Evolutionary conservation across 345 rosid species (phyloP).

Genomic region (Populus davidiana): DNA sequence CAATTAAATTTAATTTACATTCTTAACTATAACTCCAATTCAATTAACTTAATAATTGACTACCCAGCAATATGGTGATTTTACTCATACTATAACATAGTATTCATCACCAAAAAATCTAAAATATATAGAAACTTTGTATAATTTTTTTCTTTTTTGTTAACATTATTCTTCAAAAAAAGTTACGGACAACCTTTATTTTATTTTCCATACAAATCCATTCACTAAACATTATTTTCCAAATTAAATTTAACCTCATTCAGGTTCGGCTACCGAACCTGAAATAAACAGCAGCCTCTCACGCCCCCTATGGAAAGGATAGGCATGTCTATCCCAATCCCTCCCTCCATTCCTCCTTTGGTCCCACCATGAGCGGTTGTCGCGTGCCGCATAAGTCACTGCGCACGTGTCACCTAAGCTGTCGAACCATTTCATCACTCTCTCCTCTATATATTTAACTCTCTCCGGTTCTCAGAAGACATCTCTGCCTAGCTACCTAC

Average conservation of each 20-base stretch:
- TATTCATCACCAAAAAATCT: too few species aligned
- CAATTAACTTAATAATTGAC: too few species aligned
- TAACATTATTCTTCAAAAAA: too few species aligned
- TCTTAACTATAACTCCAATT: too few species aligned
- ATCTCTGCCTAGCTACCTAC: neutral
- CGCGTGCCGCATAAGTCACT: constrained; percentile 51
- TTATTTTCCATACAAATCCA: too few species aligned
- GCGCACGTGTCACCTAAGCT: constrained; percentile 44
- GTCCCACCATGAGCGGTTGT: constrained; percentile 54
- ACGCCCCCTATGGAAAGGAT: neutral
- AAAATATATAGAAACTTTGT: too few species aligned
- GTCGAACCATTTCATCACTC: constrained; percentile 15
- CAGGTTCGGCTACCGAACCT: constrained; percentile 52
- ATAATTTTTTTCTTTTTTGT: too few species aligned
- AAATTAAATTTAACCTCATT: neutral
- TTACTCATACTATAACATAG: too few species aligned
- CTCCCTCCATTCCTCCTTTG: constrained; percentile 12
- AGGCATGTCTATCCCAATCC: neutral
- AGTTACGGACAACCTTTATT: too few species aligned
- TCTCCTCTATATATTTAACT: constrained; percentile 29
- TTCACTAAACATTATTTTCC: neutral
- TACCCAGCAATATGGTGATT: too few species aligned
- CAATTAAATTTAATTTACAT: too few species aligned
- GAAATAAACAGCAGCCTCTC: neutral
- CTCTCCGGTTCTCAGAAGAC: neutral